Evolutionary conservation across 192 early-diverging fungal genomes (phyloP).

Genomic region (Physocladia obscura): DNA sequence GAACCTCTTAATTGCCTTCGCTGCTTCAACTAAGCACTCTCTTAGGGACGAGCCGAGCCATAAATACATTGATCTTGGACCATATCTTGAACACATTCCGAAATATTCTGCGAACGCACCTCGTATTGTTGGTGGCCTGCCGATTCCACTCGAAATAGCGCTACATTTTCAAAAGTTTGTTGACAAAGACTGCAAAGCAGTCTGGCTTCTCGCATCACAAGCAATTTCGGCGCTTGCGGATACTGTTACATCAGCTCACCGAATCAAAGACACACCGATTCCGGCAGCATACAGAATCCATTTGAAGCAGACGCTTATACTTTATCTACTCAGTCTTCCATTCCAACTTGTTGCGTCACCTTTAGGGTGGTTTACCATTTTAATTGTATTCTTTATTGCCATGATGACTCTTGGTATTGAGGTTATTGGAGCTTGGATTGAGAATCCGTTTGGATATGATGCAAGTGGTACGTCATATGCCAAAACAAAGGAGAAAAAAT

Average conservation of each 20-base stretch:
- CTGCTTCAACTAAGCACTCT: slow-evolving; percentile 78
- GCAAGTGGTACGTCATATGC: no score
- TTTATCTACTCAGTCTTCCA: slow-evolving; percentile 78
- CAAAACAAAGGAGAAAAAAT: no score
- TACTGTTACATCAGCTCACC: slow-evolving; percentile 63
- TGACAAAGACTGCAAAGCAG: no score
- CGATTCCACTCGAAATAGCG: slow-evolving; percentile 10
- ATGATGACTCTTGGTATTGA: slow-evolving; percentile 69
- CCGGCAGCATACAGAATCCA: slow-evolving; percentile 88
- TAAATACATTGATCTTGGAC: slow-evolving; percentile 68
- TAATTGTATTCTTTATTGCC: slow-evolving; percentile 63
- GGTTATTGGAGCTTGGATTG: neutral
- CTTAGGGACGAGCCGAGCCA: slow-evolving; percentile 75
- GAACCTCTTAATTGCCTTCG: slow-evolving; percentile 76
- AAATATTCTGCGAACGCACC: neutral
- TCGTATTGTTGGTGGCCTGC: neutral
- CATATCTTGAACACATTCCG: slow-evolving; percentile 10
- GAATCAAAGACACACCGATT: slow-evolving; percentile 83
- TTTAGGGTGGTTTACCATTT: slow-evolving; percentile 62
- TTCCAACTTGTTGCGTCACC: slow-evolving; percentile 67
- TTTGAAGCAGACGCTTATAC: slow-evolving; percentile 75
- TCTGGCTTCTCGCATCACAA: neutral
- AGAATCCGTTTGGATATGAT: no score
- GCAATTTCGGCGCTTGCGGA: slow-evolving; percentile 30
- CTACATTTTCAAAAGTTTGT: slow-evolving; percentile 9